These are phyloP conservation scores for Stagonosporopsis chrysanthemi DNA, from an alignment of 2,329 filamentous ascomycete species.

Conservation along the genomic window DNA sequence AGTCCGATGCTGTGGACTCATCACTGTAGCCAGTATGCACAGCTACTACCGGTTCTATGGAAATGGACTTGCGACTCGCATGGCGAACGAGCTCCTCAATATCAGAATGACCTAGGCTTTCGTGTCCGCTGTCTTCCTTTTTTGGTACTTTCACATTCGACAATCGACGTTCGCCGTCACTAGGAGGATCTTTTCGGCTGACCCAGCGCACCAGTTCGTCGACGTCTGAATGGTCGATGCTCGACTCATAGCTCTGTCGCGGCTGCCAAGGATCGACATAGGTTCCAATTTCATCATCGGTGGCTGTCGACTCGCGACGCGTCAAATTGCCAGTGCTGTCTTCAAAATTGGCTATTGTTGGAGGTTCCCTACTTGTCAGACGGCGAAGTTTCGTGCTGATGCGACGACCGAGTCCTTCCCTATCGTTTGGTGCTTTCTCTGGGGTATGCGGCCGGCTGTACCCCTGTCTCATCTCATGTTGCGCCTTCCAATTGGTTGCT, in stretches of 20 bases:
- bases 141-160: slow-evolving; percentile 5
- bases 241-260: slow-evolving; percentile 29
- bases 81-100: slow-evolving; percentile 43
- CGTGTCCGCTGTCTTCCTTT: slow-evolving; percentile 36
- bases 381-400: slow-evolving; percentile 37
- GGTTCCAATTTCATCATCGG: slow-evolving; percentile 28
- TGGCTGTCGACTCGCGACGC: slow-evolving; percentile 35
- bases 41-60: slow-evolving; percentile 1
- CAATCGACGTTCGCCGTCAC: slow-evolving; percentile 35
- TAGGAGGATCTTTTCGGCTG: slow-evolving; percentile 39
- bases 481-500: slow-evolving; percentile 35
- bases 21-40: slow-evolving; percentile 32
- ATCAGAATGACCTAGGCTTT: slow-evolving; percentile 41
- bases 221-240: slow-evolving; percentile 40
- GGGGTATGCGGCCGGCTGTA: slow-evolving; percentile 36
- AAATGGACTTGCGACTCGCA: slow-evolving; percentile 30
- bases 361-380: slow-evolving; percentile 40
- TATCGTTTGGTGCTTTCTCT: slow-evolving; percentile 25
- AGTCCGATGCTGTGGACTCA: slow-evolving; percentile 42
- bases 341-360: slow-evolving; percentile 34
- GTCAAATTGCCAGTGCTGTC: slow-evolving; percentile 29
- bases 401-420: slow-evolving; percentile 33
- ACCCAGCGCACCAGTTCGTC: slow-evolving; percentile 47
- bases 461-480: slow-evolving; percentile 40
- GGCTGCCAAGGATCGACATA: slow-evolving; percentile 8